Conservation (phyloP, 441 rosid genomes). For the Gossypium davidsonii region DNA sequence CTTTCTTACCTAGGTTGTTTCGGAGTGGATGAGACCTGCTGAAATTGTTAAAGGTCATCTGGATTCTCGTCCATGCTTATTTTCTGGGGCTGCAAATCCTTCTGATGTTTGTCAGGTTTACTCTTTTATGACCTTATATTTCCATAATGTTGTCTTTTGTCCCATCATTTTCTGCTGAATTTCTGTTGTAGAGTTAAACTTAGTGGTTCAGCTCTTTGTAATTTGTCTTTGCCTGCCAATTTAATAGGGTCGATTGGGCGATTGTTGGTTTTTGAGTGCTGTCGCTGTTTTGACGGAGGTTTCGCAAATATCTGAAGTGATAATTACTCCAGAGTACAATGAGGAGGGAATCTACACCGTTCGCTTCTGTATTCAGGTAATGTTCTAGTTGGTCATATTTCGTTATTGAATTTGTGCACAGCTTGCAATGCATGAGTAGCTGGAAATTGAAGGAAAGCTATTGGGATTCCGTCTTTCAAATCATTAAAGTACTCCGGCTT, state of each 20-base stretch:
- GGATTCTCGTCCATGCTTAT: constrained; percentile 74
- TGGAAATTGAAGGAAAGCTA: not conserved
- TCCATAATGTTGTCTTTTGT: not conserved
- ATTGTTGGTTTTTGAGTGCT: constrained; percentile 99
- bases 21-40: constrained; percentile 97
- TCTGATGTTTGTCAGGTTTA: constrained; percentile 99
- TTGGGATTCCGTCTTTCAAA: not conserved
- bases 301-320: constrained; percentile 91
- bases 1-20: constrained; percentile 64
- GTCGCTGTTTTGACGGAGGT: constrained; percentile 95
- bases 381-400: constrained; percentile 5
- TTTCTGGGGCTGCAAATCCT: constrained; percentile 90
- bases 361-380: constrained; percentile 99
- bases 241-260: constrained; percentile 92
- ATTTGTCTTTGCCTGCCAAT: constrained; percentile 14
- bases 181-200: not conserved
- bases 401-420: not conserved
- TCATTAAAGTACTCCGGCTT: not conserved
- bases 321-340: constrained; percentile 94
- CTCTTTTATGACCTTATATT: constrained; percentile 17
- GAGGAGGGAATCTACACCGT: constrained; percentile 99
- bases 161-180: constrained; percentile 6
- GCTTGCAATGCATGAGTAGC: not conserved
- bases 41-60: constrained; percentile 57
- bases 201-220: constrained; percentile 12